Percentiles rank a stretch among this genome's conserved stretches.
Conservation (phyloP, 257 asterid genomes). For the Rehmannia glutinosa region DNA sequence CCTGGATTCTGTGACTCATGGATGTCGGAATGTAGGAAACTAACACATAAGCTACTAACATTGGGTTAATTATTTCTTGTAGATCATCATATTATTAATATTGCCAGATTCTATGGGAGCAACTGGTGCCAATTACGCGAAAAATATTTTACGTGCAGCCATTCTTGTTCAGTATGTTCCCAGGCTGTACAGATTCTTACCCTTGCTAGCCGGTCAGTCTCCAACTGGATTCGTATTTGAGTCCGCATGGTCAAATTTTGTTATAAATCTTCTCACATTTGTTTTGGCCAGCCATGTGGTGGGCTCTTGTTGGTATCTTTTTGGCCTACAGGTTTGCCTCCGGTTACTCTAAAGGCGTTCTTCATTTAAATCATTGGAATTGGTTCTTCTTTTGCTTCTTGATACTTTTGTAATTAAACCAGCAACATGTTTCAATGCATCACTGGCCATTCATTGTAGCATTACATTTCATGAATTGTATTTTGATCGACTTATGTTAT, state of each 20-base stretch:
- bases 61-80: constrained; percentile 14
- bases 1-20: neutral
- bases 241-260: constrained; percentile 83
- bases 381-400: no score
- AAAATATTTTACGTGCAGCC: constrained; percentile 57
- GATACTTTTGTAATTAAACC: no score
- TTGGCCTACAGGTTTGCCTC: constrained; percentile 63
- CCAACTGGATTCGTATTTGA: constrained; percentile 75
- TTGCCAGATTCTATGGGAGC: constrained; percentile 47
- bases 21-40: neutral
- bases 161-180: constrained; percentile 72
- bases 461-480: no score
- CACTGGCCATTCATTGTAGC: no score
- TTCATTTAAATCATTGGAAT: no score
- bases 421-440: no score
- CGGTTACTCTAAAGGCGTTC: neutral
- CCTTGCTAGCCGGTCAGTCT: constrained; percentile 69
- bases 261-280: constrained; percentile 65
- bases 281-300: constrained; percentile 76
- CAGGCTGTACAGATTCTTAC: constrained; percentile 68
- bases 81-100: constrained; percentile 60
- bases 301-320: constrained; percentile 92
- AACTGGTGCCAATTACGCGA: constrained; percentile 61
- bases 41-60: constrained; percentile 8
- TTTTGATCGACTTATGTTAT: no score